A percentile compares a stretch with the other conserved stretches of the same genome.
phyloP scores from a whole-genome alignment of 345 rosid species.

The Acer saccharum region DNA sequence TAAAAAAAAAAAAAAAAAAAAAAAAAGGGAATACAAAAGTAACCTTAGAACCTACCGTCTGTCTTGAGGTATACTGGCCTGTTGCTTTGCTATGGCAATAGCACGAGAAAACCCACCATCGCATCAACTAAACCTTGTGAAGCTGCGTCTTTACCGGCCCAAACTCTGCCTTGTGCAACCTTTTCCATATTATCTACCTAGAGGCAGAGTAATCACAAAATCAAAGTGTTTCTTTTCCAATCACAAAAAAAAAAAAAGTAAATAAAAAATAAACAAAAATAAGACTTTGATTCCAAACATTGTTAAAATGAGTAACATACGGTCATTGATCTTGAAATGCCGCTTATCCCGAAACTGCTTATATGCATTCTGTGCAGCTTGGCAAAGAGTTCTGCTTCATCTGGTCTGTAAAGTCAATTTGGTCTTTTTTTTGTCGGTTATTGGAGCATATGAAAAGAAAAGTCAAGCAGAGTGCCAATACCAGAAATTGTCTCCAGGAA shows the following conservation, averaged over 20 bases:
- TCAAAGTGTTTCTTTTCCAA: not conserved
- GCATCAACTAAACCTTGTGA: conserved; percentile 85
- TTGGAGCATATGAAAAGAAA: not conserved
- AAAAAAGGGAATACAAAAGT: not conserved
- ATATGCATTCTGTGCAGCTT: conserved; percentile 79
- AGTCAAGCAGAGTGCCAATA: not conserved
- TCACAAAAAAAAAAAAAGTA: conserved; percentile 3
- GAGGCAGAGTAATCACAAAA: conserved; percentile 3
- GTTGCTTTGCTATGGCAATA: conserved; percentile 83
- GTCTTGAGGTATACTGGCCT: conserved; percentile 73
- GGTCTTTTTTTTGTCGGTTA: conserved; percentile 15
- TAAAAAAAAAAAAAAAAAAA: too few species aligned
- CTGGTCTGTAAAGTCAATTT: conserved; percentile 54
- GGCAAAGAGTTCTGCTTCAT: conserved; percentile 89
- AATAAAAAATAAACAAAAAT: not conserved
- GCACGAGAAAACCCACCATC: conserved; percentile 84
- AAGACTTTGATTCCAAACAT: not conserved
- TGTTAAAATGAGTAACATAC: conserved; percentile 41
- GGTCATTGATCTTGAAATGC: conserved; percentile 87
- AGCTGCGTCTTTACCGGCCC: conserved; percentile 92
- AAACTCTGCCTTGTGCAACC: conserved; percentile 97
- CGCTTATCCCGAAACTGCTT: conserved; percentile 86
- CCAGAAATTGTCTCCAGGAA: not conserved
- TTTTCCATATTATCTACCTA: conserved; percentile 91
- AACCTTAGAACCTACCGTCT: conserved; percentile 38